A percentile compares a stretch with the other conserved stretches of the same genome.
phyloP scores from a whole-genome alignment of 2,329 filamentous ascomycete genomes.

The Phialocephala subalpina region DNA sequence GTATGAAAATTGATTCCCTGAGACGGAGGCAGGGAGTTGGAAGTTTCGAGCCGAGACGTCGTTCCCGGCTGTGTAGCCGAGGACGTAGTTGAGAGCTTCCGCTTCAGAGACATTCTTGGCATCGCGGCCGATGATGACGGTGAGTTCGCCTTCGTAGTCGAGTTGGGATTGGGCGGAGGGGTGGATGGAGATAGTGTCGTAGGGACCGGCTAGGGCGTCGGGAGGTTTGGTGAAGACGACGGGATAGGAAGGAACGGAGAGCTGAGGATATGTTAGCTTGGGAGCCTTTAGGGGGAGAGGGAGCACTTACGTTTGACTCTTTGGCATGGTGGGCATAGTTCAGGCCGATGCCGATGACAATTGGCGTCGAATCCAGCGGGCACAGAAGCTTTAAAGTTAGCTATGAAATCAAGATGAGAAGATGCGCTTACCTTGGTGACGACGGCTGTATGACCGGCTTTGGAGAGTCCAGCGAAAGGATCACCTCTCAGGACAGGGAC shows the following conservation, averaged over 20 bases:
- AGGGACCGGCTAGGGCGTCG: constrained; percentile 49
- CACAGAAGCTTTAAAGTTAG: constrained; percentile 26
- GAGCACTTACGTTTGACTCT: constrained; percentile 28
- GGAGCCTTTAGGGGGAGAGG: not conserved
- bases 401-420: not conserved
- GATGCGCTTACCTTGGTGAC: constrained; percentile 21
- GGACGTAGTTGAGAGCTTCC: constrained; percentile 50
- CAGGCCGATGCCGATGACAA: constrained; percentile 64
- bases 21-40: constrained; percentile 42
- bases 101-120: constrained; percentile 50
- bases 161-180: constrained; percentile 56
- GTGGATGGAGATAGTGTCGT: constrained; percentile 52
- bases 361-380: constrained; percentile 46
- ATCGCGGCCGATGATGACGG: constrained; percentile 57
- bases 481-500: constrained; percentile 26
- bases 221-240: constrained; percentile 60
- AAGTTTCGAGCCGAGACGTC: constrained; percentile 52
- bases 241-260: constrained; percentile 53
- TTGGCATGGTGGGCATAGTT: constrained; percentile 63
- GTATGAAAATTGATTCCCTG: constrained; percentile 53
- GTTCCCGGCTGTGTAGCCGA: constrained; percentile 53
- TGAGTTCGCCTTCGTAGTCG: constrained; percentile 73
- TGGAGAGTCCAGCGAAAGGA: constrained; percentile 18
- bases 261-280: constrained; percentile 15
- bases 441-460: constrained; percentile 16